phyloP scores from a whole-genome alignment of 106 monocot species.

The Dioscorea dumetorum region DNA sequence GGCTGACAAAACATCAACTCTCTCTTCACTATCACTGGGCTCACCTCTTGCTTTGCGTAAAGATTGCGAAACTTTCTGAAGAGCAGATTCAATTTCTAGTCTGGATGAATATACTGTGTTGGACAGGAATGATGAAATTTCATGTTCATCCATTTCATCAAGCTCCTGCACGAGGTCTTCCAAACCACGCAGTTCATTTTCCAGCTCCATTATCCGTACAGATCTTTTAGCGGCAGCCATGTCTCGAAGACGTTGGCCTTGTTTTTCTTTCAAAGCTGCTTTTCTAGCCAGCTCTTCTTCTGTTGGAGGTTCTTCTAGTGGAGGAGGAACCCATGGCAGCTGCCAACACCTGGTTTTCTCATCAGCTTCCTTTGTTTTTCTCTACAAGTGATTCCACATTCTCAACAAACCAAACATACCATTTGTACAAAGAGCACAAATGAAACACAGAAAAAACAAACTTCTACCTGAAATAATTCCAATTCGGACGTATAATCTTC shows the following conservation, averaged over 20 bases:
- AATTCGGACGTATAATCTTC: constrained; percentile 72
- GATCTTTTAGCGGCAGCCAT: constrained; percentile 81
- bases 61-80: constrained; percentile 51
- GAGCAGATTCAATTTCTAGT: constrained; percentile 78
- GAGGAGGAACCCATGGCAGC: constrained; percentile 84
- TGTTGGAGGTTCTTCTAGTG: constrained; percentile 65
- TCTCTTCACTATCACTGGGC: constrained; percentile 59
- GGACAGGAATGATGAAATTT: constrained; percentile 43
- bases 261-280: constrained; percentile 79
- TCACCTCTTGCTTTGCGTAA: constrained; percentile 85
- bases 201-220: constrained; percentile 62
- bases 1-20: constrained; percentile 37
- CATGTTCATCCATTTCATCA: constrained; percentile 57
- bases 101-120: constrained; percentile 43
- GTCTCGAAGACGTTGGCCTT: constrained; percentile 84
- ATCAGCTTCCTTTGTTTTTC: constrained; percentile 66
- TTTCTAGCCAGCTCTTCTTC: constrained; percentile 95
- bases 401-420: neutral
- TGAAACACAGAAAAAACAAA: neutral
- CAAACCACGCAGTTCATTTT: constrained; percentile 57
- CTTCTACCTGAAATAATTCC: constrained; percentile 76
- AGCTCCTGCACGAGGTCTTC: constrained; percentile 63
- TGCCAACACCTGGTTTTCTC: constrained; percentile 87
- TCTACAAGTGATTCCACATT: constrained; percentile 27
- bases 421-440: neutral